Evolutionary conservation across 169 alveolate genomes (phyloP), one percentile per base, ranked within the genome.

Genomic region (Plasmodium inui): DNA sequence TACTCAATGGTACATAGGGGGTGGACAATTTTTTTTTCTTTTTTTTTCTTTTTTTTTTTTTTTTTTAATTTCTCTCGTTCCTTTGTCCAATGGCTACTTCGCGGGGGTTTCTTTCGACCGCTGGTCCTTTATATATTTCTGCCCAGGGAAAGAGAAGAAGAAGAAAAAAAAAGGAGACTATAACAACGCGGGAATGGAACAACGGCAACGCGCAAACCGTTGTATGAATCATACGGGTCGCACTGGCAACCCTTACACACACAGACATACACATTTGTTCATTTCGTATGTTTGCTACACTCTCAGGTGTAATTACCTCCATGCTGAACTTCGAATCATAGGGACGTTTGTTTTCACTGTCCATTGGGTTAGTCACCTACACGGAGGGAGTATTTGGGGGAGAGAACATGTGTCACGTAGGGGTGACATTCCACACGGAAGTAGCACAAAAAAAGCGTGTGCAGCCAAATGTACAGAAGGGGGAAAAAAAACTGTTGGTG

Each of bases 351-450:
- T 41, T 88, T 57, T 88, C 89, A n/a, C 28, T 73, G 10, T 74
- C 93, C 93, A 74, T 32, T 6, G 93, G 41, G 74, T 85, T 57
- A n/a, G 74, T 55, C 32, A 85, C 73, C 93, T 85, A 32, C 14
- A 28, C 32, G 26, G 2, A 10, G 61, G 61, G 55, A 3, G 44
- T 1, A 3, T 1, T 1, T 1, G 71, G 39, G 37, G 17, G 37
- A 2, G 17, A 10, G 37, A 67, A 67, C 30, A 67, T 67, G 61
- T 50, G 22, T 12, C 61, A 50, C 61, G 61, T 0, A 3, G 7
- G 22, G 61, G 61, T 14, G 61, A 7, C 22, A 50, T 50, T 14
- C 19, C 61, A 46, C 57, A 46, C 12, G 57, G 17, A 44, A 0
- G 55, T 44, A 44, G 12, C 55, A 44, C 2, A 3, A 41, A 19